Evolutionary conservation across 208 protist genomes (phyloP).

Genomic region (Porcisia hertigi): DNA sequence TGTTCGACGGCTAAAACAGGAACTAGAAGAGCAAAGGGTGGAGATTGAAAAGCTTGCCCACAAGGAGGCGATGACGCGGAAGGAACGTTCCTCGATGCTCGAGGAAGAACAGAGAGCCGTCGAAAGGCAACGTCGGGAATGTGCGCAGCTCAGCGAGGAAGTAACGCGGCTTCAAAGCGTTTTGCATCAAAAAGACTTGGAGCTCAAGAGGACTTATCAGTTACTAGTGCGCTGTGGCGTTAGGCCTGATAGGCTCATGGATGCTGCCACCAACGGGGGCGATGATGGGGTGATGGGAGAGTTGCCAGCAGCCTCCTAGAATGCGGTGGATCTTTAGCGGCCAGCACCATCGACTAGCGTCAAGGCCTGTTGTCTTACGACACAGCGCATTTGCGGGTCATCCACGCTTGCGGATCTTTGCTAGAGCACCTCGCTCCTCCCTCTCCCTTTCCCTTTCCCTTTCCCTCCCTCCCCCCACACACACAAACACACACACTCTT

Average conservation of each 20-base stretch:
- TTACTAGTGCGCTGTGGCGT: conserved; percentile 1
- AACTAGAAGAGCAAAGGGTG: conserved; percentile 36
- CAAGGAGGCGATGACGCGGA: conserved; percentile 33
- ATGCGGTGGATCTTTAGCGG: background rate
- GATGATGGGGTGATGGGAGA: background rate
- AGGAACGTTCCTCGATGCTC: conserved; percentile 33
- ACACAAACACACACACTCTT: background rate
- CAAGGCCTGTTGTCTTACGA: background rate
- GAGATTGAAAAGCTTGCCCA: conserved; percentile 12
- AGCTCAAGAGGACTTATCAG: conserved; percentile 58
- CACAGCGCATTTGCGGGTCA: background rate
- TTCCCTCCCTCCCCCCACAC: background rate
- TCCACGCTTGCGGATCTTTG: background rate
- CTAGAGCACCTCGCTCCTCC: background rate
- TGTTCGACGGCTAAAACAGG: conserved; percentile 32
- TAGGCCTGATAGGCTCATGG: background rate
- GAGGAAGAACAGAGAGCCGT: conserved; percentile 40
- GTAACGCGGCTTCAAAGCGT: conserved; percentile 47
- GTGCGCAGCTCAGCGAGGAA: conserved; percentile 46
- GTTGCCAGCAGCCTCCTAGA: background rate
- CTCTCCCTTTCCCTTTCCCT: background rate
- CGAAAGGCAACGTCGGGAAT: conserved; percentile 46
- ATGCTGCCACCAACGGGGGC: too few relatives aligned
- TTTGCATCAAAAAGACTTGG: conserved; percentile 46
- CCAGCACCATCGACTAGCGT: background rate